These are phyloP conservation scores for Podospora pseudoanserina DNA, from an alignment of 495 filamentous ascomycete species.

Conservation along the genomic window DNA sequence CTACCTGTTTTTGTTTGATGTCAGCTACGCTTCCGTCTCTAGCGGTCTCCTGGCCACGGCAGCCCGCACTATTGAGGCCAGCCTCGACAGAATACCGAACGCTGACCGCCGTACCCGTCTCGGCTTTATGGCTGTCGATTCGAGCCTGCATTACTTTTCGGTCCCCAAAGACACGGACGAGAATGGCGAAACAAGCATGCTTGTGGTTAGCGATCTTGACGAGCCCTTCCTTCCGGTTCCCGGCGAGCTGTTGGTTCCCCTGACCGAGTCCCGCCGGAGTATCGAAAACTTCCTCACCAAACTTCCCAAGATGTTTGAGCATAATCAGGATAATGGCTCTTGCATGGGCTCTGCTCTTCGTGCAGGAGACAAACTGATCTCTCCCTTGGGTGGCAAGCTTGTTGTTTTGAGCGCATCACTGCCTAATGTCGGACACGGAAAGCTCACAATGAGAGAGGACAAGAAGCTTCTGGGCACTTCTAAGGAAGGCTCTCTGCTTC, in stretches of 20 bases:
- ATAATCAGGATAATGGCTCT: conserved; percentile 78
- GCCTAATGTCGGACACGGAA: conserved; percentile 86
- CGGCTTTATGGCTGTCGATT: conserved; percentile 94
- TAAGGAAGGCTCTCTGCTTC: conserved; percentile 81
- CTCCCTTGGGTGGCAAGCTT: conserved; percentile 89
- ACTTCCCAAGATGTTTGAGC: conserved; percentile 93
- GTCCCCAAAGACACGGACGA: conserved; percentile 85
- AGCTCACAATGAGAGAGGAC: conserved; percentile 91
- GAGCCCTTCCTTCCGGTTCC: conserved; percentile 96
- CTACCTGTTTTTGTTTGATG: conserved; percentile 97
- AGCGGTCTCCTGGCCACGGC: conserved; percentile 93
- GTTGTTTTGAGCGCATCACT: conserved; percentile 83
- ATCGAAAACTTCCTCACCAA: conserved; percentile 89
- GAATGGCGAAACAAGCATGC: conserved; percentile 77
- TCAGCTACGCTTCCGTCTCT: conserved; percentile 86
- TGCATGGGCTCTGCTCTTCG: conserved; percentile 91
- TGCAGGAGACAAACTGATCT: conserved; percentile 92
- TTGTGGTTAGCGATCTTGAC: conserved; percentile 93
- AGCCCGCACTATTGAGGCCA: conserved; percentile 91
- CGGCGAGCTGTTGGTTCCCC: conserved; percentile 83
- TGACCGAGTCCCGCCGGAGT: conserved; percentile 83
- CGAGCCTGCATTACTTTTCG: conserved; percentile 91
- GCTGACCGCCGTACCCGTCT: conserved; percentile 88
- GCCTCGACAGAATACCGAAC: conserved; percentile 93
- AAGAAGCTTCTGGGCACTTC: conserved; percentile 93